Percentiles rank a stretch among this genome's conserved stretches.
Conservation (phyloP, 345 rosid genomes). For the Eucalyptus polyanthemos region DNA sequence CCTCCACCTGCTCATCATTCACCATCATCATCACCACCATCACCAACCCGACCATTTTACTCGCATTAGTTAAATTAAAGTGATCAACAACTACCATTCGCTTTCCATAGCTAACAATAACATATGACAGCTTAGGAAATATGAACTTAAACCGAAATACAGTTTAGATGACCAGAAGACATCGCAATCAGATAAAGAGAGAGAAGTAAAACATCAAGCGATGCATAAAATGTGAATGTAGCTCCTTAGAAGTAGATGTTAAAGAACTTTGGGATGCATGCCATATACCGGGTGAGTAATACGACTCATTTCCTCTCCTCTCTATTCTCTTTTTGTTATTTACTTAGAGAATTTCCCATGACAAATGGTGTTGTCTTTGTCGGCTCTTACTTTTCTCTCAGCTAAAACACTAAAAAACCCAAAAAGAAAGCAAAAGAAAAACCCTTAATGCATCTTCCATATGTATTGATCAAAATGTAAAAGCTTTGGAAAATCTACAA, state of each 20-base stretch:
- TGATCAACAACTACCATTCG: not conserved
- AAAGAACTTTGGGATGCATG: not conserved
- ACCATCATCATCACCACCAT: not conserved
- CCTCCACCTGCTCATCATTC: conserved; percentile 17
- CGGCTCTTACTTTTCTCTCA: not conserved
- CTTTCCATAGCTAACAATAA: not conserved
- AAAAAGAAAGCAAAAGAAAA: not conserved
- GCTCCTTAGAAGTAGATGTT: not conserved
- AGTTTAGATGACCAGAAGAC: not conserved
- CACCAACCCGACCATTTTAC: not conserved
- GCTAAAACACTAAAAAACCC: not conserved
- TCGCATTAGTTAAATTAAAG: not conserved
- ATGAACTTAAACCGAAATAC: not conserved
- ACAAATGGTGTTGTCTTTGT: not conserved
- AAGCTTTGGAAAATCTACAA: not conserved
- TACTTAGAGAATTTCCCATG: not conserved
- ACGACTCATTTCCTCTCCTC: not conserved
- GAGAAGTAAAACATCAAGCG: not conserved
- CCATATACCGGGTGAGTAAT: not conserved
- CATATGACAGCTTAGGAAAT: not conserved
- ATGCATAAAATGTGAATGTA: not conserved
- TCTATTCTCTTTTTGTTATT: not conserved
- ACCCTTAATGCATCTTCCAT: not conserved
- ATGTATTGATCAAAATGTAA: not conserved
- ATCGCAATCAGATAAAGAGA: not conserved